Evolutionary conservation across 768 basidiomycete genomes (phyloP), one percentile per base, ranked within the genome.

Genomic region (Artomyces pyxidatus): DNA sequence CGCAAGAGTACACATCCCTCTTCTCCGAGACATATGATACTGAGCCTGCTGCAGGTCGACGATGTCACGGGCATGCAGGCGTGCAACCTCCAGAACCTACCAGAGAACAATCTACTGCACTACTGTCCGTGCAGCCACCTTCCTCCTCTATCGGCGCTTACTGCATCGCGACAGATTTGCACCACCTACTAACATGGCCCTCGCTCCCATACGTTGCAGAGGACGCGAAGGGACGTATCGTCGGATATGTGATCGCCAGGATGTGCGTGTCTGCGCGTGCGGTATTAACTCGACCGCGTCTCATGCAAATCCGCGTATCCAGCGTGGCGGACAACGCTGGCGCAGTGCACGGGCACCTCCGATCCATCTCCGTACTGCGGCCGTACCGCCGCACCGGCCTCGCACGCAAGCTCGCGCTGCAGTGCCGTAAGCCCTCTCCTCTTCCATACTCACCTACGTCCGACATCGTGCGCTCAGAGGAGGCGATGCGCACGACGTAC

Each of bases 231-330:
- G 92, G 92, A 1, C 74, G 87, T 47, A 84, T 96, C 48, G 90
- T 96, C 2, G 93, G 93, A 27, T 97, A 97, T 63, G 93, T 95
- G 29, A 70, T 96, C n/a, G 91, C 88, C 1, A 94, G 93, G 66
- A 95, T 96, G 93, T 94, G 53, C 41, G 37, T 3, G 23, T n/a
- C 26, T 30, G 46, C 32, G 41, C 22, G 35, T 8, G 42, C 23
- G 27, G 19, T n/a, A n/a, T n/a, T n/a, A n/a, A n/a, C n/a, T n/a
- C n/a, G n/a, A n/a, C n/a, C n/a, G n/a, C n/a, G n/a, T n/a, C n/a
- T n/a, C n/a, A n/a, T n/a, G n/a, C n/a, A n/a, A n/a, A n/a, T n/a
- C n/a, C n/a, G n/a, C n/a, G n/a, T n/a, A n/a, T n/a, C n/a, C n/a
- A n/a, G n/a, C n/a, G n/a, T n/a, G n/a, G n/a, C n/a, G n/a, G n/a